These are phyloP conservation scores for Ascochyta fabae DNA, from an alignment of 2,329 filamentous ascomycete species.

Conservation along the genomic window DNA sequence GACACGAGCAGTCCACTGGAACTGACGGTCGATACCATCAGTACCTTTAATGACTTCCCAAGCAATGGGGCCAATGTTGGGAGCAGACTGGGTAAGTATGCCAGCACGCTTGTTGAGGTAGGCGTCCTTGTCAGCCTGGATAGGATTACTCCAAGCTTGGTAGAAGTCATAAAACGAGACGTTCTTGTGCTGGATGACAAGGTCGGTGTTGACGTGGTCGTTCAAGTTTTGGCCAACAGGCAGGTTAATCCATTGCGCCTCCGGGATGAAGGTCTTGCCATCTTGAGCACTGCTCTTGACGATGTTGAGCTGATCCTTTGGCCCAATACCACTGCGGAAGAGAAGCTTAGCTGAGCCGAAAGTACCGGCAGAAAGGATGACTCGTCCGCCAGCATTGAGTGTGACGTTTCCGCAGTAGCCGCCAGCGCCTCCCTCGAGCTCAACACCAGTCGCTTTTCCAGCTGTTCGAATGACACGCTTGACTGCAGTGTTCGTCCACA, in stretches of 20 bases:
- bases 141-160: constrained; percentile 60
- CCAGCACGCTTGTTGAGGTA: constrained; percentile 60
- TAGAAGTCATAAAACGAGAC: constrained; percentile 71
- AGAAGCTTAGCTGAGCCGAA: constrained; percentile 75
- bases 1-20: constrained; percentile 71
- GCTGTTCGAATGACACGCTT: constrained; percentile 69
- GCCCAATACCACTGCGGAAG: constrained; percentile 73
- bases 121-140: constrained; percentile 47
- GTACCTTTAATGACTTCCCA: constrained; percentile 64
- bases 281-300: constrained; percentile 54
- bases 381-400: constrained; percentile 65
- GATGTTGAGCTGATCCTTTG: constrained; percentile 55
- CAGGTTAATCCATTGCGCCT: constrained; percentile 58
- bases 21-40: constrained; percentile 67
- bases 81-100: constrained; percentile 68
- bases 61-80: constrained; percentile 69
- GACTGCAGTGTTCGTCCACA: constrained; percentile 72
- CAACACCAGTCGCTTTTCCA: constrained; percentile 69
- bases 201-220: constrained; percentile 64
- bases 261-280: constrained; percentile 52
- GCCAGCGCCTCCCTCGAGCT: constrained; percentile 68
- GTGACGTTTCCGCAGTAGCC: constrained; percentile 67
- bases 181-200: constrained; percentile 59
- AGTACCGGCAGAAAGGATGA: constrained; percentile 71
- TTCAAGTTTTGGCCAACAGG: constrained; percentile 60